Base-by-base conservation (phyloP, 176 grass and related monocot species). In the Cenchrus americanus region DNA sequence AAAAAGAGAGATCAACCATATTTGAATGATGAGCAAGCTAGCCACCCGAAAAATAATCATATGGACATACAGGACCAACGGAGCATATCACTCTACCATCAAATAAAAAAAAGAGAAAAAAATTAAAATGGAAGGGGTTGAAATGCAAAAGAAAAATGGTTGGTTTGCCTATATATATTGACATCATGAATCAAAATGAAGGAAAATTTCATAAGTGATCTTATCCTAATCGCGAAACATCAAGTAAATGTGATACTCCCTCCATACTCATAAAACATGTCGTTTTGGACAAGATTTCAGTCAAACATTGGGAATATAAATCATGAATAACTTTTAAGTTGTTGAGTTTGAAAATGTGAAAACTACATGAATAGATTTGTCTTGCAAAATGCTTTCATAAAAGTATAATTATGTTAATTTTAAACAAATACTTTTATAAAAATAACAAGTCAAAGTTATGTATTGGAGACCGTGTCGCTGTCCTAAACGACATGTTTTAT, bases 1-100 rank as follows among this genome's bases (percentile, higher is more conserved):
- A 82, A 22, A 15, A 11, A 55, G 62, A 69, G 6, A 55, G 15
- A 66, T 62, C 61, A 80, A 80, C 77, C 62, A 79, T 80, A 68
- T 34, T 6, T 48, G 26, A 50, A 74, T 48, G 69, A 60, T 41
- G 75, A 75, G 70, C 15, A 43, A 85, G 34, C 27, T 30, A 30
- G 27, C 61, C 82, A 80, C 48, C 81, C 81, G 69, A 79, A 72
- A 5, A 80, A 22, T 82, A 87, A 60, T 5, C 61, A 87, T 62
- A 60, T 73, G 49, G 21, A 84, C 66, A 81, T 47, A 44, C 54
- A 71, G 5, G 43, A 85, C 6, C 17, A 82, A 75, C 68, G 40
- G 78, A 68, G 12, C 51, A 79, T 41, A 79, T 14, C 27, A 44
- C 62, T 85, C 77, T 71, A 62, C 71, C 68, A 89, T 69, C 6